A percentile compares a stretch with the other conserved stretches of the same genome.
Evolutionary conservation across 495 filamentous ascomycete species (phyloP).

Genomic region (Alectoria sarmentosa): DNA sequence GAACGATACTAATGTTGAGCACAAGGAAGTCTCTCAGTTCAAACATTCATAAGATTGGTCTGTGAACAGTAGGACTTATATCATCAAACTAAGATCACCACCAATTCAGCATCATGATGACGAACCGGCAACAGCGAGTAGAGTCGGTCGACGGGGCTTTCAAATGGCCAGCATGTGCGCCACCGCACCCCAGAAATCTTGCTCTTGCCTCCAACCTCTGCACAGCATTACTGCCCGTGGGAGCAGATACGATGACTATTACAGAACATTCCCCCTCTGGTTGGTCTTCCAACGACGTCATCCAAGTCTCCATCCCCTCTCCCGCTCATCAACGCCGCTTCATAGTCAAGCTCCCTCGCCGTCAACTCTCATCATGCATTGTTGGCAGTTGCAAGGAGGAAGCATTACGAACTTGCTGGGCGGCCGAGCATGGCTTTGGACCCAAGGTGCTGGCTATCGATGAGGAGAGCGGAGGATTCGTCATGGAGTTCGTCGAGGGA

Average conservation of each 20-base stretch:
- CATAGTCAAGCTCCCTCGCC: constrained; percentile 3
- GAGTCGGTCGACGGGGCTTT: background rate
- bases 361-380: background rate
- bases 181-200: background rate
- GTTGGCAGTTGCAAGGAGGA: background rate
- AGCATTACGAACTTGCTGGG: constrained; percentile 9
- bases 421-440: constrained; percentile 13
- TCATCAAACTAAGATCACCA: background rate
- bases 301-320: background rate
- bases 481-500: constrained; percentile 15
- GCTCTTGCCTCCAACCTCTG: constrained; percentile 4
- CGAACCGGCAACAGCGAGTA: background rate
- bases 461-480: constrained; percentile 9
- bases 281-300: constrained; percentile 8
- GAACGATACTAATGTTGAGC: background rate
- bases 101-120: background rate
- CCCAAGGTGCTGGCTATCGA: constrained; percentile 9
- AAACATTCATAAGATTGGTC: background rate
- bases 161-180: background rate
- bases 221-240: background rate
- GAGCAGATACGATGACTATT: background rate
- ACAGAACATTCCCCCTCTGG: constrained; percentile 3
- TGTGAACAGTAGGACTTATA: background rate
- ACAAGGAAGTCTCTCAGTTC: background rate
- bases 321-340: background rate